Evolutionary conservation across 2,329 filamentous ascomycete genomes (phyloP).

Genomic region (Sclerotinia subarctica): DNA sequence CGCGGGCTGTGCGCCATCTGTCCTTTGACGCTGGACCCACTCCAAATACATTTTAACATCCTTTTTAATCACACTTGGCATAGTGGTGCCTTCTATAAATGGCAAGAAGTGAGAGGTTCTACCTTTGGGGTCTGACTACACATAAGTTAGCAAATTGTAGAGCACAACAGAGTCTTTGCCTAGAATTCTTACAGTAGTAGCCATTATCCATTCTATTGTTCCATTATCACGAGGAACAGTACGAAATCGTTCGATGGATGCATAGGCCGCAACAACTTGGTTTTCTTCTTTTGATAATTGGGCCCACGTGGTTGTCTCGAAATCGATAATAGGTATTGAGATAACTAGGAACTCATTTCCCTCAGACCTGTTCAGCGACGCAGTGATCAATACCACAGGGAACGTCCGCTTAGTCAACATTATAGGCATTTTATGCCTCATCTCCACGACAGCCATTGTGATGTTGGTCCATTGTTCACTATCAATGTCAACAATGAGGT

Average conservation of each 20-base stretch:
- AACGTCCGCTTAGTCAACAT: conserved; percentile 62
- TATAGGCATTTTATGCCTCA: conserved; percentile 59
- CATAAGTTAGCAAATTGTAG: neutral
- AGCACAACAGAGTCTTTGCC: neutral
- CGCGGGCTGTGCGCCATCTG: too few relatives aligned
- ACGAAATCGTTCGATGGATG: conserved; percentile 59
- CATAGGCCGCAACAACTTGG: conserved; percentile 58
- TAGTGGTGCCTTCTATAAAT: too few relatives aligned
- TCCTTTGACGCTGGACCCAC: conserved; percentile 49
- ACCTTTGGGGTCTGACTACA: conserved; percentile 58
- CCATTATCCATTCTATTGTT: conserved; percentile 72
- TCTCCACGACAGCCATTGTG: conserved; percentile 56
- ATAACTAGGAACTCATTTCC: conserved; percentile 53
- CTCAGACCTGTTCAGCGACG: conserved; percentile 39
- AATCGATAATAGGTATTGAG: conserved; percentile 52
- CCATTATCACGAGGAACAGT: conserved; percentile 32
- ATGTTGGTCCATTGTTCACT: conserved; percentile 47
- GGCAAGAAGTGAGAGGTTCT: neutral
- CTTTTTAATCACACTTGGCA: conserved; percentile 51
- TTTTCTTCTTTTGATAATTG: conserved; percentile 44
- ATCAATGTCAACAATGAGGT: conserved; percentile 41
- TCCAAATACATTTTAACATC: conserved; percentile 67
- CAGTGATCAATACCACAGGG: conserved; percentile 60
- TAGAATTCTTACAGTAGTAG: conserved; percentile 54
- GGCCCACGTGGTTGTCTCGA: conserved; percentile 38